Base-by-base conservation (phyloP, 1,284 basidiomycete species). In the Naganishia sp. region DNA sequence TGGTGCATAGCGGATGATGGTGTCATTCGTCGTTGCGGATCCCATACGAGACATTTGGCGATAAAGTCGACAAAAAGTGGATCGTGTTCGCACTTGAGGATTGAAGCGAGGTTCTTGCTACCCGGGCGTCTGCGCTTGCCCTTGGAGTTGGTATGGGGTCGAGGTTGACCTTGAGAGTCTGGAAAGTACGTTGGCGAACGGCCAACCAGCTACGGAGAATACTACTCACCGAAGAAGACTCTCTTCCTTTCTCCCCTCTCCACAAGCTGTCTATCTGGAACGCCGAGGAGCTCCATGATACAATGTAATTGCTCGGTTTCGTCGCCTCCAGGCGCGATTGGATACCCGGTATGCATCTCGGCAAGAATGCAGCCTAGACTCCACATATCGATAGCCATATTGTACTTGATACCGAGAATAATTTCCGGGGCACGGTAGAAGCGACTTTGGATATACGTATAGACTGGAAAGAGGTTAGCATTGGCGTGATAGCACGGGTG, bases 361-460 rank as follows among this genome's bases (percentile, higher is more conserved):
- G 94, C 95, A 60, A 99, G 83, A 71, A 99, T 99, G 74, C 96
- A 99, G 25, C 95, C 96, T 70, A 99, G 81, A 82, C 91, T 94
- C 96, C 96, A 99, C 87, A 99, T 89, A 78, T 99, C 96, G 68
- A 99, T 88, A 0, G 92, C 86, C 63, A 94, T 89, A 31, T 89
- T 93, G 79, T 99, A 99, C 28, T 94, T 89, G 80, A 97, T 88
- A 18, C 94, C 94, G 23, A 99, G 84, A n/a, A 99, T 85, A 32
- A 99, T 95, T 81, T 99, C 96, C 2, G 95, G 96, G 18, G 92
- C 94, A 51, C 96, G 91, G 79, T 99, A 99, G 83, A 99, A 99
- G 45, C 95, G 87, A 13, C 94, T 96, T 78, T 99, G 95, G 76
- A 99, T 99, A 81, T 99, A 99, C 3, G 96, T 99, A 79, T 99